Evolutionary conservation across 176 grass and related monocot genomes (phyloP).

Genomic region (Musa acuminata): DNA sequence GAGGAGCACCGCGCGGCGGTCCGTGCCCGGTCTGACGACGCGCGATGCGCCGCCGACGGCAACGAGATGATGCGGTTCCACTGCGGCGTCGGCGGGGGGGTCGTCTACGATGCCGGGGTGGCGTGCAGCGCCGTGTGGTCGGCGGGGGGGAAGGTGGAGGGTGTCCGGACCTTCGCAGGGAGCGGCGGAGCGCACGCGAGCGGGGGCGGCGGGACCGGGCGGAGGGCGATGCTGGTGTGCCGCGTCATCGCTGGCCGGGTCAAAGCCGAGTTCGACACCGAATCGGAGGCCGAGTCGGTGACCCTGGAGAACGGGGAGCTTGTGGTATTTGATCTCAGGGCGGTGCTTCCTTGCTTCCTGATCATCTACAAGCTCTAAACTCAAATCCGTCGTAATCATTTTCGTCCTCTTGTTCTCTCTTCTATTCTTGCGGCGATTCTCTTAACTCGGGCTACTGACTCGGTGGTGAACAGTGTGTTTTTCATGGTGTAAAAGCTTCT

Average conservation of each 20-base stretch:
- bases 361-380: slow-evolving; percentile 5
- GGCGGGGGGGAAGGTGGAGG: slow-evolving; percentile 22
- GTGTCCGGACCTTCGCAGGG: slow-evolving; percentile 22
- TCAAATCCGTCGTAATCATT: not conserved
- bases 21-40: slow-evolving; percentile 10
- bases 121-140: not conserved
- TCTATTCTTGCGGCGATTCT: not conserved
- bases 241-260: slow-evolving; percentile 30
- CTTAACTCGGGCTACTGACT: too few relatives aligned
- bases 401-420: not conserved
- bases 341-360: slow-evolving; percentile 5
- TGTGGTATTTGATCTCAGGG: not conserved
- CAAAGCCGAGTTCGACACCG: not conserved
- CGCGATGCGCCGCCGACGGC: slow-evolving; percentile 32
- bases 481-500: not conserved
- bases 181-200: slow-evolving; percentile 22
- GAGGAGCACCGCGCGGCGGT: slow-evolving; percentile 20
- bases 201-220: slow-evolving; percentile 20
- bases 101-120: slow-evolving; percentile 20
- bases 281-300: slow-evolving; percentile 19
- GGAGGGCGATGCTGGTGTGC: slow-evolving; percentile 33
- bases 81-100: slow-evolving; percentile 16
- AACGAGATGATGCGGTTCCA: slow-evolving; percentile 48
- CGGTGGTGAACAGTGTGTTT: not conserved
- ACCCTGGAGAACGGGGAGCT: not conserved